Conservation (phyloP, 2,329 filamentous ascomycete genomes). For the Mollisia scopiformis region DNA sequence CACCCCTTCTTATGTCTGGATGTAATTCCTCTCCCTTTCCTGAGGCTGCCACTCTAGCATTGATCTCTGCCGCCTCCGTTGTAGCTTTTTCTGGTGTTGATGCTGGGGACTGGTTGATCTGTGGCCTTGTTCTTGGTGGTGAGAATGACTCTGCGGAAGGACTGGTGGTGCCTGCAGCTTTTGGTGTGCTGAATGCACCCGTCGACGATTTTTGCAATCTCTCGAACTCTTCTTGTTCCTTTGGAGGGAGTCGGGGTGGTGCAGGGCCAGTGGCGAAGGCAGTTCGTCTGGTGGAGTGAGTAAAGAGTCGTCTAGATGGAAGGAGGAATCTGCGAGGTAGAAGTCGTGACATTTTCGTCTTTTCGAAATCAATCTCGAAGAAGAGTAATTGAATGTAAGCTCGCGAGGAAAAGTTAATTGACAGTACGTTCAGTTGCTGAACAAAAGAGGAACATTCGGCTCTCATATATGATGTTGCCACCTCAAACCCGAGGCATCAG, state of each 20-base stretch:
- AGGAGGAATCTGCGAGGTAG: constrained; percentile 31
- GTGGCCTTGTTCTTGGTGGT: constrained; percentile 35
- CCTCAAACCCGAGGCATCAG: not conserved
- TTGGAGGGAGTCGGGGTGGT: constrained; percentile 84
- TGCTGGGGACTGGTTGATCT: constrained; percentile 53
- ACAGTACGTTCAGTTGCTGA: not conserved
- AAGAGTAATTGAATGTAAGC: no score
- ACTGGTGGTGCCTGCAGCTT: constrained; percentile 21
- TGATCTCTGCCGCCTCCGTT: constrained; percentile 32
- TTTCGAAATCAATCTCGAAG: not conserved
- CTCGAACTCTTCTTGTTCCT: constrained; percentile 90
- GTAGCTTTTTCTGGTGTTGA: constrained; percentile 23
- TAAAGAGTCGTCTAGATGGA: constrained; percentile 33
- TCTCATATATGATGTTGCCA: not conserved
- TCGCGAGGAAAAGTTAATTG: no score
- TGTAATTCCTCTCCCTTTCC: constrained; percentile 68
- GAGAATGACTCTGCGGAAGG: constrained; percentile 19
- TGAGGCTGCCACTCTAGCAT: constrained; percentile 52
- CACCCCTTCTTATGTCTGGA: constrained; percentile 73
- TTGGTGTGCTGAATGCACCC: constrained; percentile 73
- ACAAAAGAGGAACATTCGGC: not conserved
- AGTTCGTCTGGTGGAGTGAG: constrained; percentile 30
- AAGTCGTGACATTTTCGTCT: constrained; percentile 35
- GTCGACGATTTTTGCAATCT: constrained; percentile 78
- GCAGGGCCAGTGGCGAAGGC: constrained; percentile 60